Base-by-base conservation (phyloP, 208 protist genomes). In the Crithidia fasciculata region DNA sequence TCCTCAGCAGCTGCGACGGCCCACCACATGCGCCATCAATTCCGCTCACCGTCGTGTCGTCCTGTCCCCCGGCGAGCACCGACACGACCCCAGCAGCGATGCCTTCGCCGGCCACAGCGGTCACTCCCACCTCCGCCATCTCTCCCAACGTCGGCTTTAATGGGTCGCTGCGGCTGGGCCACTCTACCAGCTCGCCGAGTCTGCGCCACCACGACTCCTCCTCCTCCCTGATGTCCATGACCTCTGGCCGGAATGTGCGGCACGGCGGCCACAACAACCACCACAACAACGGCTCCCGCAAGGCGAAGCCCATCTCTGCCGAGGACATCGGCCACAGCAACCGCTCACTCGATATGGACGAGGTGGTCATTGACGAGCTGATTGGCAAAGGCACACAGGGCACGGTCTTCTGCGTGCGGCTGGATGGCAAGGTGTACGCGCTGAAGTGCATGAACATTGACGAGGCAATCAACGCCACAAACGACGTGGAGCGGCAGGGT, bases 371-470 rank as follows among this genome's bases (percentile, higher is more conserved):
- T 12, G 69, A 89, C 13, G 62, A 83, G 40, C 67, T 93, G 71
- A 88, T 95, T 63, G 92, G 89, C 4, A 79, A 77, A 8, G 92
- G 92, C 28, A 84, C 88, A 12, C 92, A 97, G 75, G 92, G 92
- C 36, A 90, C 76, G 19, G 92, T 97, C 43, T 88, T 90, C 50
- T 75, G 85, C n/a, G 92, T 95, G 55, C 63, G 73, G 19, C 56
- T 93, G 28, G 85, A 97, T 54, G 76, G 75, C 16, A 94, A 90
- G 80, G 55, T 90, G 15, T 97, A 94, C 80, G 92, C 90, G 15
- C 68, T 97, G 36, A 97, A 97, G 78, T 82, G 81, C 69, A 90
- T 97, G 54, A 84, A 94, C 77, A 81, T 95, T 47, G 86, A 81
- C 36, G 89, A 87, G 69, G 87, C 88, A 15, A 90, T 75, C n/a